Conservation (phyloP, 1,139 yeast species). For the Yamadazyma oceani region DNA sequence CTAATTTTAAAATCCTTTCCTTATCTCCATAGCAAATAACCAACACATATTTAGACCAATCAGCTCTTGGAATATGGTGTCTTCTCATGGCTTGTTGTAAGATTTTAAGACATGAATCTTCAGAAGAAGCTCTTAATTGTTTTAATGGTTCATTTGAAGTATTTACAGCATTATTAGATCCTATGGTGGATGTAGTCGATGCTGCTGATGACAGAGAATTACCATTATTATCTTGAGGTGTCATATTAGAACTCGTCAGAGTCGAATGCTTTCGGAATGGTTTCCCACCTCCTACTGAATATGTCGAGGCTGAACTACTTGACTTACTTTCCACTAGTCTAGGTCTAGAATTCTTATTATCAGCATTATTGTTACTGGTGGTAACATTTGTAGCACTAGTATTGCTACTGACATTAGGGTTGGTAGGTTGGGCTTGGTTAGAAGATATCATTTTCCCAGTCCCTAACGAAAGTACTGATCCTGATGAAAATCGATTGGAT, state of each 20-base stretch:
- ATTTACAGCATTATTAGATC: constrained; percentile 3
- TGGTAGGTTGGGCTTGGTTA: too few species aligned
- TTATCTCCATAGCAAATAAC: constrained; percentile 91
- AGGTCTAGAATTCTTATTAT: constrained; percentile 20
- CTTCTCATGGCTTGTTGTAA: constrained; percentile 87
- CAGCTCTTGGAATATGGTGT: constrained; percentile 75
- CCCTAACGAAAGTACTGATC: constrained; percentile 40
- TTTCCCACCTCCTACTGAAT: constrained; percentile 10
- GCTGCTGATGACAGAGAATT: constrained; percentile 6
- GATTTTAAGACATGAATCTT: constrained; percentile 88
- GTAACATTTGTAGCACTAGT: constrained; percentile 3
- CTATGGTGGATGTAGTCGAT: not conserved
- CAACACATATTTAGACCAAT: constrained; percentile 86
- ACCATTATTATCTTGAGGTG: not conserved
- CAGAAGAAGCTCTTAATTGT: constrained; percentile 83
- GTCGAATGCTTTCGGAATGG: constrained; percentile 15
- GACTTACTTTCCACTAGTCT: constrained; percentile 34
- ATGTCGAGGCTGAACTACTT: constrained; percentile 21
- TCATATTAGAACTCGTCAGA: constrained; percentile 9
- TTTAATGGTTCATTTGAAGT: constrained; percentile 65
- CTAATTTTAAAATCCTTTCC: constrained; percentile 78
- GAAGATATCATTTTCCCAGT: constrained; percentile 43
- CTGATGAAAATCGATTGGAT: constrained; percentile 41
- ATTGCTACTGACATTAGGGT: not conserved
- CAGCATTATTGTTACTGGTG: constrained; percentile 1